Base-by-base conservation (phyloP, 139 green algal genomes). In the Trebouxia sp. region DNA sequence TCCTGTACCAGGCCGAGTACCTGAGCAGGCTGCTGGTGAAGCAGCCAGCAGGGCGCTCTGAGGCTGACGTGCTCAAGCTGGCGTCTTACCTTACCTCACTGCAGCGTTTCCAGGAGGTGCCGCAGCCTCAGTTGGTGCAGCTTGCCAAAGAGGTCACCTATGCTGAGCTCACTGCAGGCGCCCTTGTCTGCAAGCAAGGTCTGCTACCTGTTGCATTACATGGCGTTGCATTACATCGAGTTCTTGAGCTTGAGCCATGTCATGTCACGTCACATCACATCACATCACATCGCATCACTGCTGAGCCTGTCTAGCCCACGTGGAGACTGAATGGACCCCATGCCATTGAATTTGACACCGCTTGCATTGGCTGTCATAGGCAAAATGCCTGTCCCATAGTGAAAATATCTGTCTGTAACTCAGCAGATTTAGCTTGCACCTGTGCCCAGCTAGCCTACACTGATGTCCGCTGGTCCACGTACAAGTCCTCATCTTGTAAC, bases 1-100 rank as follows among this genome's bases (percentile, higher is more conserved):
- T 79, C 45, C 74, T 79, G 47, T 79, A 79, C 14, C 74, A 79
- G n/a, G 47, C 74, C 5, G 74, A 79, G n/a, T 79, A 79, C 74
- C 47, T 79, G 42, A 65, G 74, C 28, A 42, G 74, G 14, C 30
- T 79, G 74, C 47, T 79, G 45, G 47, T 45, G 6, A 79, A 79
- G 47, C 47, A 30, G 12, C 74, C 74, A 0, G 32, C n/a, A 0
- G 74, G 32, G 7, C 74, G 74, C 5, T 45, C 74, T 35, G 74
- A 79, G 43, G 32, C 45, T 45, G 74, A 79, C 7, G 74, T 79
- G 48, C 42, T 65, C 47, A 79, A 79, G 74, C 47, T 79, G 74
- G 45, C 74, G 22, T 65, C 74, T 5, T 66, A 66, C 30, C n/a
- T 79, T 10, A 65, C 47, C 0, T 66, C 45, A 14, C 48, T 79